Conservation (phyloP, 805 yeast genomes). For the Zygoascus tannicola region DNA sequence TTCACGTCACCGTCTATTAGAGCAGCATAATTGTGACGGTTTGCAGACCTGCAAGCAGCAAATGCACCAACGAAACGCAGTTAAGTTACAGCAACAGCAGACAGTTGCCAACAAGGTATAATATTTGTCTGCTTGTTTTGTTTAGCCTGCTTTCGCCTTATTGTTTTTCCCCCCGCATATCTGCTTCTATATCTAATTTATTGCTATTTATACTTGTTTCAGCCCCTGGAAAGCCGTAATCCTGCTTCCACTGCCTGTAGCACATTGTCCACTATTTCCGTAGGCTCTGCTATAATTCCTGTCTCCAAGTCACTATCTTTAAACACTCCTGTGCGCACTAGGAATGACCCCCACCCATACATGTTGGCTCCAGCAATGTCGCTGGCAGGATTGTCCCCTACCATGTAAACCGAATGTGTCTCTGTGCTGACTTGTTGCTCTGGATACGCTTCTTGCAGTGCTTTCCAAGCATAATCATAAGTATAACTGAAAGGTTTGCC, state of each 20-base stretch:
- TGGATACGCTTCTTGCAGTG: constrained; percentile 40
- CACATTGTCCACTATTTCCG: constrained; percentile 43
- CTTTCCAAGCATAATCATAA: constrained; percentile 74
- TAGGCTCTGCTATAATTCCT: constrained; percentile 35
- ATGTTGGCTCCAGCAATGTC: constrained; percentile 85
- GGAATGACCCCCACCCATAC: constrained; percentile 81
- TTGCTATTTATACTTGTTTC: too few species aligned
- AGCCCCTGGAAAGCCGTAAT: too few species aligned
- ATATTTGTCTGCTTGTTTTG: neutral
- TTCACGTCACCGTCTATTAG: constrained; percentile 77
- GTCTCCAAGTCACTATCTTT: constrained; percentile 40
- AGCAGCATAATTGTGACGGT: constrained; percentile 74
- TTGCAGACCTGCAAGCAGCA: constrained; percentile 71
- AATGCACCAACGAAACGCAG: constrained; percentile 77
- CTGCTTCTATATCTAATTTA: neutral
- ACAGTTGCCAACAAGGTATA: constrained; percentile 67
- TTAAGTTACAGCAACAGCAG: constrained; percentile 73
- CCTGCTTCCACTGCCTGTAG: constrained; percentile 38
- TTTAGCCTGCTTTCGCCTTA: neutral
- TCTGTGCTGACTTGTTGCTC: neutral
- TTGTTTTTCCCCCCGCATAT: neutral
- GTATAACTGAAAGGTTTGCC: constrained; percentile 80
- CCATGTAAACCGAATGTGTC: constrained; percentile 64
- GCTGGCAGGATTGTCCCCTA: constrained; percentile 92
- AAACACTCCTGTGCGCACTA: constrained; percentile 85